Base-by-base conservation (phyloP, 177 flowering plant genomes). In the Vitis hybrid region DNA sequence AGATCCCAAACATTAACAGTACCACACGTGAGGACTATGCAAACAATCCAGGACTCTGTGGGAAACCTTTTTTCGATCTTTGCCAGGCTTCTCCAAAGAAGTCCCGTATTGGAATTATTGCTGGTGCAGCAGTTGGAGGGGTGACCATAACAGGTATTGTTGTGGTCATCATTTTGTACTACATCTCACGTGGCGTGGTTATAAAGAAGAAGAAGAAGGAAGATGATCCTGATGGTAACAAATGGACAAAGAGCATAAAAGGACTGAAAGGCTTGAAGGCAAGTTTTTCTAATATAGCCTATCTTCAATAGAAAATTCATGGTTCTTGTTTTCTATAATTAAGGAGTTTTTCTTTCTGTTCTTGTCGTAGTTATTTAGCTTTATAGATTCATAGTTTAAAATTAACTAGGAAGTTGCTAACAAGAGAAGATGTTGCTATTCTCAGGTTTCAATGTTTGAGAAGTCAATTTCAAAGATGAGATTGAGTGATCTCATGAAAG, bases 171-270 rank as follows among this genome's bases (percentile, higher is more conserved):
- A 70, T 59, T 18, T 10, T 86, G 74, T 72, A 48, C 55, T 80
- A 65, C 70, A 68, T n/a, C 29, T 51, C 69, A 5, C 79, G 85
- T 26, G 77, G 61, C 45, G 77, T 73, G 20, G 66, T 73, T 9
- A 39, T 39, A 39, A 39, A 7, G 45, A 76, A 50, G 49, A 80
- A 69, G 78, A 84, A 84, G 82, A 79, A 79, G 77, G 87, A 76
- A 20, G 89, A 80, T 61, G 91, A 89, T 55, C 83, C 82, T 19
- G 87, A 86, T 58, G 91, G 89, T 52, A 86, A 90, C 68, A 83
- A 75, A 78, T 86, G 94, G 90, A 86, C 91, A 13, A 86, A 72
- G 79, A 77, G 78, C 70, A 75, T 87, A 1, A 80, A 83, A 67
- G 89, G 90, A 55, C 66, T 81, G 22, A 86, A 84, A 68, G 81